These are phyloP conservation scores for Lipomyces orientalis DNA, from an alignment of 805 yeast genomes.

Conservation along the genomic window DNA sequence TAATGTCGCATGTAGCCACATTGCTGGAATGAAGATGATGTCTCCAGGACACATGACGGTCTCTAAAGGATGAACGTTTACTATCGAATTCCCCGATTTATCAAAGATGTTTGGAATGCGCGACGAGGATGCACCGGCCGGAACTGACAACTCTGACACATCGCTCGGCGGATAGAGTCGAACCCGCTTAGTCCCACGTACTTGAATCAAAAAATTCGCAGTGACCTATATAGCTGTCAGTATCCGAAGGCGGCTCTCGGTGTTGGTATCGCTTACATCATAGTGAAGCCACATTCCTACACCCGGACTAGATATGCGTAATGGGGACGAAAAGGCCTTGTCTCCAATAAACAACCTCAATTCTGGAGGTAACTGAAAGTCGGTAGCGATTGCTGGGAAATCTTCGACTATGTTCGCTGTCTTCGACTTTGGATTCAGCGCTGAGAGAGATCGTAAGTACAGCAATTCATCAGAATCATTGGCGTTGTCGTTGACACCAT, in stretches of 20 bases:
- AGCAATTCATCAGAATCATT: conserved; percentile 14
- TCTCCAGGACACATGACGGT: conserved; percentile 48
- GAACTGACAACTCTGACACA: conserved; percentile 42
- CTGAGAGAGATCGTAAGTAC: conserved; percentile 45
- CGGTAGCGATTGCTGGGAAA: conserved; percentile 44
- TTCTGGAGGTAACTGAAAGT: conserved; percentile 44
- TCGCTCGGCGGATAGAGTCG: conserved; percentile 48
- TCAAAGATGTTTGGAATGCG: conserved; percentile 45
- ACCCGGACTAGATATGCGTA: conserved; percentile 46
- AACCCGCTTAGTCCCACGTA: conserved; percentile 45
- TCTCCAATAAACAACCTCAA: conserved; percentile 34
- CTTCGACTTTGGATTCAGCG: conserved; percentile 42
- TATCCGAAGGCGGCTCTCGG: background rate
- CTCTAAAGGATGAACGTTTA: conserved; percentile 43
- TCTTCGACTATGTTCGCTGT: conserved; percentile 44
- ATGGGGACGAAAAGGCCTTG: conserved; percentile 45
- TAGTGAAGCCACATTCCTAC: conserved; percentile 49
- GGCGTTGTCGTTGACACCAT: background rate
- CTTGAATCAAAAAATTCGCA: conserved; percentile 47
- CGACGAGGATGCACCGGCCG: conserved; percentile 46
- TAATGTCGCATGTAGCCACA: conserved; percentile 50
- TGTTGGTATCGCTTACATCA: conserved; percentile 38
- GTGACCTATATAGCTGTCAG: conserved; percentile 36
- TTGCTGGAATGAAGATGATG: conserved; percentile 47
- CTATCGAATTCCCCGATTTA: conserved; percentile 19